Evolutionary conservation across 2,329 filamentous ascomycete species (phyloP).

Genomic region (Sporothrix mexicana): DNA sequence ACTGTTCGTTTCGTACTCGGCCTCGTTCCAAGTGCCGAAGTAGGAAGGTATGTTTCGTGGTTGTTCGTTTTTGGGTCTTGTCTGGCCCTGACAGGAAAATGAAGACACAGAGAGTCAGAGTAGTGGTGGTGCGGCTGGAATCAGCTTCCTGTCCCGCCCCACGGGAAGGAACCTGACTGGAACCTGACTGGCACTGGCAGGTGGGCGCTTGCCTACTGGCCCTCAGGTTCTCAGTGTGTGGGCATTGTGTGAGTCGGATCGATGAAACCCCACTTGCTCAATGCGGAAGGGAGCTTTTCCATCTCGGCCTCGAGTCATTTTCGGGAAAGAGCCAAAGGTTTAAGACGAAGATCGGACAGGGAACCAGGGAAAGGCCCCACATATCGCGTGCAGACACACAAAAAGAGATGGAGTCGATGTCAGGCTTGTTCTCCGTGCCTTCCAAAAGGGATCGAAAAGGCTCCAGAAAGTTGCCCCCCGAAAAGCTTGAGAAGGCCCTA

Average conservation of each 20-base stretch:
- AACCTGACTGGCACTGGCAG: neutral
- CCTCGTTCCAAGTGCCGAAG: constrained; percentile 30
- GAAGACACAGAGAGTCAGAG: neutral
- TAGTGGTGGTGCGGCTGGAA: constrained; percentile 5
- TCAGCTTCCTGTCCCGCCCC: constrained; percentile 14
- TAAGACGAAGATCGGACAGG: constrained; percentile 6
- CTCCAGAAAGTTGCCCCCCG: neutral
- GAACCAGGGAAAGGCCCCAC: constrained; percentile 2
- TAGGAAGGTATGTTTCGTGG: constrained; percentile 32
- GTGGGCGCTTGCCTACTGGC: neutral
- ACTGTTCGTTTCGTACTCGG: neutral
- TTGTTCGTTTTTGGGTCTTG: neutral
- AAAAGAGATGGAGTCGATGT: too few species aligned
- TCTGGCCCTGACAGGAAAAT: neutral
- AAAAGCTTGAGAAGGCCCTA: constrained; percentile 15
- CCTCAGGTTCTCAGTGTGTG: neutral
- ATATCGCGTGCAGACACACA: neutral
- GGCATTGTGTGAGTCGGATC: constrained; percentile 13
- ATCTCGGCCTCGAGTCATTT: constrained; percentile 27
- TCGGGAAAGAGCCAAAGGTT: neutral
- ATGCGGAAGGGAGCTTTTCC: constrained; percentile 29
- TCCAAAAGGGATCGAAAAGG: neutral
- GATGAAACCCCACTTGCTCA: constrained; percentile 31
- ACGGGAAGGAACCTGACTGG: constrained; percentile 21
- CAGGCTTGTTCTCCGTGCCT: too few species aligned